A percentile compares a stretch with the other conserved stretches of the same genome.
Conservation (phyloP, 345 rosid species). For the Xanthoceras sorbifolium region DNA sequence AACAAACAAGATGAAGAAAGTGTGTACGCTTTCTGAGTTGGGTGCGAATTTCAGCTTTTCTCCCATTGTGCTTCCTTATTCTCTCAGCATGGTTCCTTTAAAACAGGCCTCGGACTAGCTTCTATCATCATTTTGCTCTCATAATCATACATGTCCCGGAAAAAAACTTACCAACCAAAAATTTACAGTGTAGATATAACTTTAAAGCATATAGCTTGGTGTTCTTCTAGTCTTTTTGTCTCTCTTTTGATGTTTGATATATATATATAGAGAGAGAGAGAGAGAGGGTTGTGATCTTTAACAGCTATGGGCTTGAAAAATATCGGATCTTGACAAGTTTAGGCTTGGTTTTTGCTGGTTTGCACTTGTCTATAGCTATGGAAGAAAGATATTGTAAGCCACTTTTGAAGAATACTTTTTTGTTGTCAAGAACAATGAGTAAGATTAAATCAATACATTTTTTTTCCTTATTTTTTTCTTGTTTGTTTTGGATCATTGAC, state of each 20-base stretch:
- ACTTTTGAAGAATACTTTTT: background rate
- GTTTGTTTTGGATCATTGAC: background rate
- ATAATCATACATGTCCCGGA: no score
- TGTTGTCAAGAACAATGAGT: background rate
- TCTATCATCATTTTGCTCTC: no score
- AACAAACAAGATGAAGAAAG: conserved; percentile 22
- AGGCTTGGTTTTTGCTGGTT: no score
- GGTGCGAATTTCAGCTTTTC: conserved; percentile 16
- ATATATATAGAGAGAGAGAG: no score
- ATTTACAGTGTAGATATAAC: background rate
- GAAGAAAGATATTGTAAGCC: background rate
- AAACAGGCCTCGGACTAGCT: background rate
- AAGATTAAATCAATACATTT: background rate
- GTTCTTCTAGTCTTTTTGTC: background rate
- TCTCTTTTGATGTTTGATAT: no score
- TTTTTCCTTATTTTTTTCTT: background rate
- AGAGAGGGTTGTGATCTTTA: background rate
- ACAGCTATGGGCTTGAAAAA: background rate
- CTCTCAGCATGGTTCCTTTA: conserved; percentile 38
- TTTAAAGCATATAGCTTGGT: no score
- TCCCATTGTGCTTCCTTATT: conserved; percentile 36
- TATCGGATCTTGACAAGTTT: background rate
- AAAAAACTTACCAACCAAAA: background rate
- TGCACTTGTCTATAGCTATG: background rate
- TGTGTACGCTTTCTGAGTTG: conserved; percentile 20